Base-by-base conservation (phyloP, 2,329 filamentous ascomycete species). In the Zasmidium citrigriseum region DNA sequence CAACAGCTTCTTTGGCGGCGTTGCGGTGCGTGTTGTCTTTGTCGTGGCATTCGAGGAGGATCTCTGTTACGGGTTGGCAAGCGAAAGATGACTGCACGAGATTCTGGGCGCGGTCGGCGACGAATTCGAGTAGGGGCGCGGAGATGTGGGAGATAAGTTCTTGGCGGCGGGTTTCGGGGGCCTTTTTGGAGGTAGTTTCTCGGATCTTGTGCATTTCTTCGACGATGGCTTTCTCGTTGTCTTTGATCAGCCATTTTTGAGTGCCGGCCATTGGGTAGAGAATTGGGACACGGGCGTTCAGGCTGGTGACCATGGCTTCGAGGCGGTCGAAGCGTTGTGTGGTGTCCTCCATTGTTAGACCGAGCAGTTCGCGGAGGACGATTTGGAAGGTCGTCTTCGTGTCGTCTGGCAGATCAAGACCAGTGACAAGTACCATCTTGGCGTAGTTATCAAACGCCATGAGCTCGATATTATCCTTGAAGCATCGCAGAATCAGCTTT, bases 371-470 rank as follows among this genome's bases (percentile, higher is more conserved):
- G 0, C 90, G 83, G 75, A 96, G 91, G 64, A 99, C 89, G 27
- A 89, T 83, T 96, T 98, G 52, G 87, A 83, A 2, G 87, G 90
- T 70, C 96, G 64, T 82, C 64, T 96, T 93, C 10, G 95, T 99
- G 73, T 99, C 95, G 68, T 99, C 95, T 50, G 96, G 87, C 50
- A 96, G 88, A 68, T 98, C 95, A 72, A 93, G 92, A 1, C 91
- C 91, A 1, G 92, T 83, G 55, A 98, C 82, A 29, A 99, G 85
- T 54, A 98, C 84, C 62, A 88, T 82, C 71, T 96, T 91, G 1
- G 87, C 95, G 68, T 93, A 77, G 5, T 82, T 74, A 70, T 99
- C 93, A 49, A 85, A 87, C 2, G 92, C 90, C 85, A 99, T 91
- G 63, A 89, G 80, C 71, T 93, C 87, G 64, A 96, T 86, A 11